Evolutionary conservation across 768 basidiomycete genomes (phyloP).

Genomic region (Psilocybe subaeruginosa): DNA sequence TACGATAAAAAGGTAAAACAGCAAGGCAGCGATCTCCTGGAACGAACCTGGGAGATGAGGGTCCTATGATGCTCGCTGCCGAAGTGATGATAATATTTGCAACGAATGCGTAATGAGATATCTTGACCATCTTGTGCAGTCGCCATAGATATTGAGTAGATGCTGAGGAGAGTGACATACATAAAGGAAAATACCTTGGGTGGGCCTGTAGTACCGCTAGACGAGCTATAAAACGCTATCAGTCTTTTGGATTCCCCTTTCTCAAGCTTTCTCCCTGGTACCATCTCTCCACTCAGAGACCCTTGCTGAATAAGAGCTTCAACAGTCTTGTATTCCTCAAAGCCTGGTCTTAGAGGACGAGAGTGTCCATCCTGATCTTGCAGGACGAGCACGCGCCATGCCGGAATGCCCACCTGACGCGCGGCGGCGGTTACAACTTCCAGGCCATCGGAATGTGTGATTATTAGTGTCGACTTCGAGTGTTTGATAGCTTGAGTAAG

Average conservation of each 20-base stretch:
- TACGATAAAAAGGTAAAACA: constrained; percentile 12
- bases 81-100: constrained; percentile 6
- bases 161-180: no score
- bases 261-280: neutral
- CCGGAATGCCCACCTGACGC: neutral
- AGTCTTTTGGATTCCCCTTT: constrained; percentile 8
- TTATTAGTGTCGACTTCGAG: constrained; percentile 7
- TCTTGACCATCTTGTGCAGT: constrained; percentile 6
- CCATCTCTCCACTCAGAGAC: neutral
- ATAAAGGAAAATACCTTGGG: constrained; percentile 2
- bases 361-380: constrained; percentile 7
- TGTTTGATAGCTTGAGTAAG: constrained; percentile 7
- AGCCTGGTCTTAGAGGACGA: neutral
- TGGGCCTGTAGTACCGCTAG: constrained; percentile 9
- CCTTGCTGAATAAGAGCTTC: constrained; percentile 4
- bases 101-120: constrained; percentile 6
- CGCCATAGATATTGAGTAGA: neutral
- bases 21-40: constrained; percentile 11
- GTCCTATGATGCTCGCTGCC: neutral
- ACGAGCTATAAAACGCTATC: constrained; percentile 11
- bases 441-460: constrained; percentile 3
- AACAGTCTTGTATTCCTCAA: neutral
- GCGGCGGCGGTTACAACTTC: constrained; percentile 5
- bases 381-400: constrained; percentile 3
- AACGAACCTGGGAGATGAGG: neutral